Evolutionary conservation across 495 filamentous ascomycete species (phyloP), one percentile per base, ranked within the genome.

Genomic region (Glarea lozoyensis): DNA sequence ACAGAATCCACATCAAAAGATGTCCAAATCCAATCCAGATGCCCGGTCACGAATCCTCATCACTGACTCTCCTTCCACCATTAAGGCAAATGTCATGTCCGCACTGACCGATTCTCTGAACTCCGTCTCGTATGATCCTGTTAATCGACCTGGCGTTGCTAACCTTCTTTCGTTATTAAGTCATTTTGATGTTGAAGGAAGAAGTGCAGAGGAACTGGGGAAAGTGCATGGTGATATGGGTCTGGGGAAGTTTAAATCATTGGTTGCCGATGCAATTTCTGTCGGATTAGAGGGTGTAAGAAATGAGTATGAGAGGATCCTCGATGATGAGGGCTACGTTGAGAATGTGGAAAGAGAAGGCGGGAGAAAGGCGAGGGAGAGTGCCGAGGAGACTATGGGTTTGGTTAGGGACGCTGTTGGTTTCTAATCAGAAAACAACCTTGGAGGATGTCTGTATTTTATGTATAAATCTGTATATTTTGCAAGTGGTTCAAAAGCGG

Each of bases 21-120:
- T 98, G 92, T 93, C 86, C 35, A 98, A 98, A 61, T 94, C 88
- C 2, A 73, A 87, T 52, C 45, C 61, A 3, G 41, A 61, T 1
- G 61, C 66, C n/a, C 66, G 65, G 15, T 93, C 87, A 10, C 69
- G 84, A 19, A 92, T 98, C 49, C 65, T 90, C 12, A 72, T 98
- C 41, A 88, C 78, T n/a, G 83, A 94, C 45, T 55, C 66, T 1
- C 55, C 69, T 2, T 59, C 70, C 2, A 60, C 65, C 1, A 87
- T 97, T 46, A 47, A 58, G 2, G 57, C 59, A 31, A 94, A 93
- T 58, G 64, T 96, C 49, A 75, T 60, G 41, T 53, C 60, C 10
- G 86, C 92, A 21, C 56, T 88, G n/a, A 97, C 92, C 16, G 92
- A 98, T 57, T 78, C 70, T 0, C 45, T 69, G 2, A 54, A 66